Conservation (phyloP, 2,329 filamentous ascomycete species). For the Ascocoryne sarcoides region DNA sequence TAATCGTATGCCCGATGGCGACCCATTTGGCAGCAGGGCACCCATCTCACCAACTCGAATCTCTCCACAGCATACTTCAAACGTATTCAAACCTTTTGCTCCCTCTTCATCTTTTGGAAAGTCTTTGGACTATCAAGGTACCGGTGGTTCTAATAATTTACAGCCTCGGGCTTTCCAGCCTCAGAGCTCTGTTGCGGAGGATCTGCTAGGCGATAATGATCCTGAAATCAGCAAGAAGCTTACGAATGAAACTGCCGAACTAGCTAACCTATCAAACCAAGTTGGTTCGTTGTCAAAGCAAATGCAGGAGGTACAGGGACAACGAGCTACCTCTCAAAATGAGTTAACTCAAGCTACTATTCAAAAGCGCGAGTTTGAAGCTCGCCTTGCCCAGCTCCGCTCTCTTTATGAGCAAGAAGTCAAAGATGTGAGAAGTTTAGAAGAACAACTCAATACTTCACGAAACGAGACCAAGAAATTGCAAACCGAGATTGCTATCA, state of each 20-base stretch:
- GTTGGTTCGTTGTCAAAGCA: slow-evolving; percentile 84
- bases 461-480: slow-evolving; percentile 77
- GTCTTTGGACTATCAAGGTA: slow-evolving; percentile 66
- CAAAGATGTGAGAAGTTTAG: slow-evolving; percentile 71
- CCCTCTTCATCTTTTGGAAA: slow-evolving; percentile 90
- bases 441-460: slow-evolving; percentile 71
- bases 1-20: slow-evolving; percentile 22
- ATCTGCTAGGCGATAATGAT: slow-evolving; percentile 85
- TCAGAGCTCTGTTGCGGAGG: slow-evolving; percentile 54
- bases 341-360: slow-evolving; percentile 72
- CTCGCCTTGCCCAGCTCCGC: slow-evolving; percentile 76
- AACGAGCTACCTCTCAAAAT: slow-evolving; percentile 69
- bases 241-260: slow-evolving; percentile 79
- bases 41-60: slow-evolving; percentile 22
- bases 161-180: slow-evolving; percentile 31
- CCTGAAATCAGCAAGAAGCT: slow-evolving; percentile 82
- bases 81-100: slow-evolving; percentile 75
- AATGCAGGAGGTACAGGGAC: slow-evolving; percentile 85
- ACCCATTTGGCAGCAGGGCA: slow-evolving; percentile 11
- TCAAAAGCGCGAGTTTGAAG: slow-evolving; percentile 90
- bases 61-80: slow-evolving; percentile 23
- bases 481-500: slow-evolving; percentile 71
- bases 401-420: slow-evolving; percentile 90
- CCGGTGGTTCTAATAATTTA: slow-evolving; percentile 46
- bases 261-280: slow-evolving; percentile 94